phyloP scores from a whole-genome alignment of 2,329 filamentous ascomycete genomes.

The Escovopsis sp. region DNA sequence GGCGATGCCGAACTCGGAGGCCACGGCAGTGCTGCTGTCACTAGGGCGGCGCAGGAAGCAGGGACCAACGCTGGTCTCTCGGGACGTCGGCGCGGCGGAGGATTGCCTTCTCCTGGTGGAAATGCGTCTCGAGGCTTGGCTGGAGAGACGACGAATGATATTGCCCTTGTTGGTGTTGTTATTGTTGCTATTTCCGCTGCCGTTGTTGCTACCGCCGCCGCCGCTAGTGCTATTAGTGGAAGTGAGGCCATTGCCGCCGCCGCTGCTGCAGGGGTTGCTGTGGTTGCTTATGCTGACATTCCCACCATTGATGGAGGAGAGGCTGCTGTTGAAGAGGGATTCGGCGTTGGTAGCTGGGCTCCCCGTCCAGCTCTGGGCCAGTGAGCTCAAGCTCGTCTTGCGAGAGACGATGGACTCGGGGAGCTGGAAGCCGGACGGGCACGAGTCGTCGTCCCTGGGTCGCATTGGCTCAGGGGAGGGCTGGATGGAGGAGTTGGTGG shows the following conservation, averaged over 20 bases:
- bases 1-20: slow-evolving; percentile 30
- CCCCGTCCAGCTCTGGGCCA: slow-evolving; percentile 43
- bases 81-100: slow-evolving; percentile 59
- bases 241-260: not conserved
- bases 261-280: no score
- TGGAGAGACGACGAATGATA: slow-evolving; percentile 75
- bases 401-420: slow-evolving; percentile 55
- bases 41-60: slow-evolving; percentile 77
- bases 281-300: no score
- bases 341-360: slow-evolving; percentile 43
- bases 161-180: slow-evolving; percentile 27
- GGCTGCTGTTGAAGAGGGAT: slow-evolving; percentile 14
- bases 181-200: no score
- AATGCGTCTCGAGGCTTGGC: slow-evolving; percentile 57
- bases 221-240: no score
- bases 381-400: slow-evolving; percentile 45
- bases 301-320: no score
- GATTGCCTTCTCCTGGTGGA: slow-evolving; percentile 57
- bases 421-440: slow-evolving; percentile 46
- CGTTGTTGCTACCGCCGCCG: no score
- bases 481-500: slow-evolving; percentile 48
- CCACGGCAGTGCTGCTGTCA: slow-evolving; percentile 67
- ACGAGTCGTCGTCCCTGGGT: slow-evolving; percentile 38
- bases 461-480: slow-evolving; percentile 50
- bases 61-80: slow-evolving; percentile 80